Evolutionary conservation across 805 yeast genomes (phyloP), one percentile per base, ranked within the genome.

Genomic region (Sugiyamaella americana): DNA sequence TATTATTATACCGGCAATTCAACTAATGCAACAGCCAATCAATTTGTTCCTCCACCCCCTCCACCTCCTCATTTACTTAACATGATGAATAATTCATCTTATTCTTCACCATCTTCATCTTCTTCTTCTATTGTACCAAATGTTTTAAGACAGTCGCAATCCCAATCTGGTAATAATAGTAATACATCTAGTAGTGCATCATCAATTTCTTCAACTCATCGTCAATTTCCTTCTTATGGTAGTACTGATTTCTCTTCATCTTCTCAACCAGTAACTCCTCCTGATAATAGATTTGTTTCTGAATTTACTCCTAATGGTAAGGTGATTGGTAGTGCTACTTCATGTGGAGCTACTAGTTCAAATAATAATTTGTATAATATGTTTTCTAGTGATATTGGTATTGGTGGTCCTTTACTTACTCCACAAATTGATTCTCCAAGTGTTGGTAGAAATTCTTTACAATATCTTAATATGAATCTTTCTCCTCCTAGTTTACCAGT

Each of bases 251-350:
- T 43, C 34, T 44, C 48, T 18, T 46, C 49, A 23, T 40, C 44
- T 16, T 40, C 44, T 17, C 44, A 46, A 22, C 49, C 49, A 13
- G 49, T 46, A 8, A 46, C 49, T 34, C 49, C 49, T 2, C 49
- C 49, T 26, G 49, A 46, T 32, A 4, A 26, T 32, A 43, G 49
- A 20, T 26, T 26, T 26, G 13, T 26, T 26, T 26, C 32, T 13
- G 13, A 13, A 8, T 26, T 26, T 13, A 26, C 32, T 13, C 32
- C 32, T 26, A 13, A 13, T 8, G 13, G 32, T 26, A 26, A 8
- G 8, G 32, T 8, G 8, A 13, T 8, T 26, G 32, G 32, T 26
- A 26, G 13, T 26, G 32, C 11, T 8, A 13, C 11, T 26, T 26
- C 32, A 8, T 8, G 32, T 13, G 32, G 32, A 8, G 32, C 11